Evolutionary conservation across 805 yeast genomes (phyloP), one percentile per base, ranked within the genome.

Genomic region (Yarrowia sp.): DNA sequence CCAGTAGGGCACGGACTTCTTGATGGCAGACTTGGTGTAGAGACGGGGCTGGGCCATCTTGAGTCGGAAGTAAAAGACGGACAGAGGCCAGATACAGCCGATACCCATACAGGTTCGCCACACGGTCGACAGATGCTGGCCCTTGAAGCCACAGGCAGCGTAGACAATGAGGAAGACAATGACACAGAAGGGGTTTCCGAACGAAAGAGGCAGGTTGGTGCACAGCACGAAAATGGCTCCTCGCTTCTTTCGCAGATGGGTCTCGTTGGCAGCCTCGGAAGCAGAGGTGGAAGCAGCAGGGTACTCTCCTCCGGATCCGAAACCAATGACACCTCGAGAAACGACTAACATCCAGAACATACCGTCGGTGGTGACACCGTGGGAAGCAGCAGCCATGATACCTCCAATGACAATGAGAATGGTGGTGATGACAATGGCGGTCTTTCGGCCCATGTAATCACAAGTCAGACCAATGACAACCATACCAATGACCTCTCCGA

Each of bases 101-200:
- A 89, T 82, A 58, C 92, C 93, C 71, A 87, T 87, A 81, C 88
- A 83, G 26, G 87, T 83, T 80, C 93, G 85, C 92, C 92, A 89
- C 43, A 88, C 77, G 2, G 88, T 88, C 15, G 78, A 78, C 64
- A 77, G 71, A 63, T 77, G 75, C 68, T 80, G 76, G 64, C 79
- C 75, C 15, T 78, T 70, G 9, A 79, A 79, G 45, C 84, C 83
- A 41, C 88, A 84, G 59, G 88, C 88, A 66, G 83, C 81, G 78
- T 85, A 83, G 11, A 89, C 92, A 72, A 90, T 87, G 73, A 90
- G 80, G 74, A 89, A 90, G 45, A 89, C 81, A 61, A 83, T 82
- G 64, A 88, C 76, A 15, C 91, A 90, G 75, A 90, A 85, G n/a
- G 94, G 94, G 5, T 92, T 92, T 64, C 96, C 95, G 49, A 89